These are phyloP conservation scores for Teunomyces cretensis DNA, from an alignment of 805 yeast genomes.

Conservation along the genomic window DNA sequence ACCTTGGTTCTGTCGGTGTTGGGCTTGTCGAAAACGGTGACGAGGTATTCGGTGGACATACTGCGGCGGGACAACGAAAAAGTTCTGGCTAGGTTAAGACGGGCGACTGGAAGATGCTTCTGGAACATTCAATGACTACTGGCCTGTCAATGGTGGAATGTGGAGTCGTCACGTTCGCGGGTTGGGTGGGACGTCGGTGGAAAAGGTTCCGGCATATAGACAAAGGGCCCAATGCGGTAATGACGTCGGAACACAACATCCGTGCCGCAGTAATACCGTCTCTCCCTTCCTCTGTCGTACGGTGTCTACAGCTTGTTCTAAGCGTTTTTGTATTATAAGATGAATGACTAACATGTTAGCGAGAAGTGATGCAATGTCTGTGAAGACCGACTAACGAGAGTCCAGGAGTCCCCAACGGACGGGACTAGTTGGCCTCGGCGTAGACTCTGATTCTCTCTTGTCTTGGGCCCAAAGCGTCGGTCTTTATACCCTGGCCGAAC, in stretches of 20 bases:
- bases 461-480: slow-evolving; percentile 46
- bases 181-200: neutral
- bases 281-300: too few relatives aligned
- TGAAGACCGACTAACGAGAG: neutral
- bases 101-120: neutral
- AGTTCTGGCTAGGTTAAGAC: neutral
- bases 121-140: too few relatives aligned
- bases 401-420: neutral
- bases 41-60: slow-evolving; percentile 40
- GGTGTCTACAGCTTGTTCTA: too few relatives aligned
- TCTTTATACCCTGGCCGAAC: slow-evolving; percentile 46
- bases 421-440: slow-evolving; percentile 19
- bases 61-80: slow-evolving; percentile 5
- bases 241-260: too few relatives aligned
- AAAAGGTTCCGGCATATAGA: neutral
- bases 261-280: too few relatives aligned
- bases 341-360: neutral
- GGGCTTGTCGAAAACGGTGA: slow-evolving; percentile 68
- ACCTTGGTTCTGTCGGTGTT: slow-evolving; percentile 53
- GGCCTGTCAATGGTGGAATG: neutral
- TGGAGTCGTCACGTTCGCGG: too few relatives aligned
- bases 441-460: slow-evolving; percentile 39
- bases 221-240: too few relatives aligned
- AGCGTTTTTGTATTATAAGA: too few relatives aligned
- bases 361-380: neutral